These are phyloP conservation scores for Ceratocystis eucalypticola DNA, from an alignment of 2,329 filamentous ascomycete genomes.

Conservation along the genomic window DNA sequence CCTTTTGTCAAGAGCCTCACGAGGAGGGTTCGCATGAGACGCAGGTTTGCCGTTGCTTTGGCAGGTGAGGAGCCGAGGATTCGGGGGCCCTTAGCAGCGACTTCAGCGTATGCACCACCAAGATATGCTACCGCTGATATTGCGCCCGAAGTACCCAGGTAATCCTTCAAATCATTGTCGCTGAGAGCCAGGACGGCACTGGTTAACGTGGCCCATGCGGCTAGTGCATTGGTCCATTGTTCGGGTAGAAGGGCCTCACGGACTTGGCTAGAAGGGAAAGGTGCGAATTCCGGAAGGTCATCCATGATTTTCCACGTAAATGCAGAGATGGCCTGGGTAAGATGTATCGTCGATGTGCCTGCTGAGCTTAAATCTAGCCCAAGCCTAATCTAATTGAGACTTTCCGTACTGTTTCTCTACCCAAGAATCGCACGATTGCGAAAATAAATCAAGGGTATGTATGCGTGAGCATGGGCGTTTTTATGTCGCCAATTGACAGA, in stretches of 20 bases:
- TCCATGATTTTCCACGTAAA: slow-evolving; percentile 26
- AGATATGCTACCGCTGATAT: slow-evolving; percentile 43
- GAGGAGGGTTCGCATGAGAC: slow-evolving; percentile 49
- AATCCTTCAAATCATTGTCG: slow-evolving; percentile 39
- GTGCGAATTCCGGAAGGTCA: slow-evolving; percentile 56
- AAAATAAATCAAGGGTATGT: not conserved
- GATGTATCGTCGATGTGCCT: not conserved
- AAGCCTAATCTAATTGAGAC: not conserved
- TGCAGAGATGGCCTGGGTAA: not conserved
- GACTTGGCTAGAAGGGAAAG: slow-evolving; percentile 58
- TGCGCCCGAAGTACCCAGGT: not conserved
- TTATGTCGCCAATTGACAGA: not conserved
- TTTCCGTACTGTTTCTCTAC: not conserved
- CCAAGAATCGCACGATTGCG: not conserved
- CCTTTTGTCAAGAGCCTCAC: slow-evolving; percentile 38
- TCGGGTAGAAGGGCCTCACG: slow-evolving; percentile 49
- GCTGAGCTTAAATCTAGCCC: not conserved
- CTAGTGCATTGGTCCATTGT: slow-evolving; percentile 67
- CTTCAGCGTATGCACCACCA: slow-evolving; percentile 49
- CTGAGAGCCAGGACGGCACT: slow-evolving; percentile 49
- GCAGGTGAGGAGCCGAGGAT: slow-evolving; percentile 27
- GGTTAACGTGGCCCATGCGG: slow-evolving; percentile 60
- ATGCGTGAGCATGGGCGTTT: not conserved
- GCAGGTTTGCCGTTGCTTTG: slow-evolving; percentile 38
- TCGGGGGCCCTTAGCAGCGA: slow-evolving; percentile 29